These are phyloP conservation scores for Malassezia brasiliensis DNA, from an alignment of 1,284 basidiomycete species.

Conservation along the genomic window DNA sequence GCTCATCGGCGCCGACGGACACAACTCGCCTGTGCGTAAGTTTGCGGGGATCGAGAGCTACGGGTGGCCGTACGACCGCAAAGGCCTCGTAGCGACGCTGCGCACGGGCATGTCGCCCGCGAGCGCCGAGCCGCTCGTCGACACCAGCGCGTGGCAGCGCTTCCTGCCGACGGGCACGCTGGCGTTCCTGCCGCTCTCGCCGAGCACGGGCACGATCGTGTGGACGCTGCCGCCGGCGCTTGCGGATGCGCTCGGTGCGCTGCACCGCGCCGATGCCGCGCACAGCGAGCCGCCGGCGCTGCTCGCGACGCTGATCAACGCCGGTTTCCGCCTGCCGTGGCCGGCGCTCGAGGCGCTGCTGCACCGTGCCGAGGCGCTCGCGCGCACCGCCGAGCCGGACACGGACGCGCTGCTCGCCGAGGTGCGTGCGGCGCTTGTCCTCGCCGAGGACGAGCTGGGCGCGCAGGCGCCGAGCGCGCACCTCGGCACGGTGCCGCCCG, in stretches of 20 bases:
- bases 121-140: constrained; percentile 23
- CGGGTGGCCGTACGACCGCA: constrained; percentile 83
- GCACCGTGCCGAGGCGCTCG: constrained; percentile 43
- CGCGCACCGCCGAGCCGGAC: constrained; percentile 7
- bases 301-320: constrained; percentile 71
- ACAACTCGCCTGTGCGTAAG: constrained; percentile 80
- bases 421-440: constrained; percentile 21
- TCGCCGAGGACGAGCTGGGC: constrained; percentile 21
- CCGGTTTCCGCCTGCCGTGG: constrained; percentile 77
- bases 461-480: constrained; percentile 23
- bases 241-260: constrained; percentile 63
- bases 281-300: constrained; percentile 48
- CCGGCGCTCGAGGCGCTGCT: constrained; percentile 64
- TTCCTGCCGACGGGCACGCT: constrained; percentile 93
- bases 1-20: constrained; percentile 88
- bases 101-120: constrained; percentile 19
- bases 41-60: constrained; percentile 79
- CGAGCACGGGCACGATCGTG: constrained; percentile 73
- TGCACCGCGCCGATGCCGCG: constrained; percentile 51
- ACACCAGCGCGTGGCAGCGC: constrained; percentile 71
- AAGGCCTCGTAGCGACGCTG: constrained; percentile 84
- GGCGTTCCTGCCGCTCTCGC: constrained; percentile 60
- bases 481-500: constrained; percentile 56
- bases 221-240: constrained; percentile 82
- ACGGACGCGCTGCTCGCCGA: constrained; percentile 27